phyloP scores from a whole-genome alignment of 495 filamentous ascomycete genomes.

The Melanomma pulvis-pyrius region DNA sequence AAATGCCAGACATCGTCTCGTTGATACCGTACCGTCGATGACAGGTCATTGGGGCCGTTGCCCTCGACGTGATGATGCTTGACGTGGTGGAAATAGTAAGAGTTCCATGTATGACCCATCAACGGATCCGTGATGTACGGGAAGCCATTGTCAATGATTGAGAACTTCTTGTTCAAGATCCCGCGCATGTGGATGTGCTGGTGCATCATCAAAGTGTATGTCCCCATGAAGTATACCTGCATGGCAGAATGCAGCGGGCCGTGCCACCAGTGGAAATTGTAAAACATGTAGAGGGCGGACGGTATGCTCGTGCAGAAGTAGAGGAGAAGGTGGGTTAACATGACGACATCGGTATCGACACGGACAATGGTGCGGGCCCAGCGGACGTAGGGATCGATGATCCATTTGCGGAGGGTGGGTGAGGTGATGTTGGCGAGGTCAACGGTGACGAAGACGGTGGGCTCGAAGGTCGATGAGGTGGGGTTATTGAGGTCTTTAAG shows the following conservation, averaged over 20 bases:
- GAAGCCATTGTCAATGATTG: slow-evolving; percentile 61
- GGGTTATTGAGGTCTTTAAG: slow-evolving; percentile 60
- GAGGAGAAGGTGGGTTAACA: slow-evolving; percentile 73
- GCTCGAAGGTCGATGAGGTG: slow-evolving; percentile 51
- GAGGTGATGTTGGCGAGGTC: slow-evolving; percentile 46
- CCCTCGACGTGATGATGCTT: slow-evolving; percentile 84
- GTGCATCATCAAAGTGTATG: slow-evolving; percentile 79
- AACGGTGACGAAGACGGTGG: slow-evolving; percentile 58
- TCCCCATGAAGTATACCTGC: slow-evolving; percentile 65
- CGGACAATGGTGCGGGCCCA: slow-evolving; percentile 60
- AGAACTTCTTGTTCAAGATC: slow-evolving; percentile 57
- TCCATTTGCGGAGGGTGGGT: slow-evolving; percentile 49
- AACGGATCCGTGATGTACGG: slow-evolving; percentile 75
- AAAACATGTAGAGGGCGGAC: slow-evolving; percentile 65
- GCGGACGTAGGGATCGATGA: slow-evolving; percentile 60
- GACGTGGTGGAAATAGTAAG: slow-evolving; percentile 82
- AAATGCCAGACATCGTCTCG: slow-evolving; percentile 68
- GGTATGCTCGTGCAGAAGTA: slow-evolving; percentile 71
- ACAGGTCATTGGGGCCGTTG: slow-evolving; percentile 76
- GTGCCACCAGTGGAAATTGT: slow-evolving; percentile 66
- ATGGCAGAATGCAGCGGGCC: slow-evolving; percentile 64
- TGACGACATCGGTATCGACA: slow-evolving; percentile 68
- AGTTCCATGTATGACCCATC: slow-evolving; percentile 82
- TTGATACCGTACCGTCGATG: slow-evolving; percentile 75
- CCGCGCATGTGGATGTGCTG: slow-evolving; percentile 80